Evolutionary conservation across 176 grass and related monocot genomes (phyloP).

Genomic region (Oryza officinalis): DNA sequence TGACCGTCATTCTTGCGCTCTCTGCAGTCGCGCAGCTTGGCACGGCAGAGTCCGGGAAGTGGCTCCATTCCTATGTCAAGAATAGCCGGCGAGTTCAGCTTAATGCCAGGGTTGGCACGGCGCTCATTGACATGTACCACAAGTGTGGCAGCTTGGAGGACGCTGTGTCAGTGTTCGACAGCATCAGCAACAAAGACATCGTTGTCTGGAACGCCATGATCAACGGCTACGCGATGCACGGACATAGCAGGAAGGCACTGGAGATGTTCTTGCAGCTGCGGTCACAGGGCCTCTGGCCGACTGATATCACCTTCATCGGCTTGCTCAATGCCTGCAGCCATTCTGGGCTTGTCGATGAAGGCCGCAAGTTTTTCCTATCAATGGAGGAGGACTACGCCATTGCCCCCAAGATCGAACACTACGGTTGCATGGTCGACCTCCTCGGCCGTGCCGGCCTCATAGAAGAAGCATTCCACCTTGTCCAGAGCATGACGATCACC

Average conservation of each 20-base stretch:
- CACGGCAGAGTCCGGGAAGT: conserved; percentile 58
- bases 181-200: conserved; percentile 57
- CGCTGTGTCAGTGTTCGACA: conserved; percentile 60
- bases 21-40: conserved; percentile 74
- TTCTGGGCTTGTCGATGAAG: conserved; percentile 71
- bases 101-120: conserved; percentile 73
- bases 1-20: conserved; percentile 59
- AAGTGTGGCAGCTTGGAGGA: conserved; percentile 93
- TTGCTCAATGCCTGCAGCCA: conserved; percentile 86
- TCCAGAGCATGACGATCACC: conserved; percentile 55
- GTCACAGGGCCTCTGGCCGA: conserved; percentile 49
- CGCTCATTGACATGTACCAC: conserved; percentile 92
- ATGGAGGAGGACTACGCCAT: conserved; percentile 67
- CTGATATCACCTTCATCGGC: conserved; percentile 86
- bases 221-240: conserved; percentile 84
- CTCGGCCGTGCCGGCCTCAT: conserved; percentile 68
- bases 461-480: conserved; percentile 75
- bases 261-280: conserved; percentile 46
- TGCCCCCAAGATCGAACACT: conserved; percentile 88
- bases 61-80: conserved; percentile 80
- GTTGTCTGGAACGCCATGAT: conserved; percentile 93
- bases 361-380: conserved; percentile 37
- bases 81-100: conserved; percentile 40
- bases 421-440: conserved; percentile 87
- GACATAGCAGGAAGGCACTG: conserved; percentile 49